Conservation (phyloP, 441 rosid genomes). For the Populus hybrid region DNA sequence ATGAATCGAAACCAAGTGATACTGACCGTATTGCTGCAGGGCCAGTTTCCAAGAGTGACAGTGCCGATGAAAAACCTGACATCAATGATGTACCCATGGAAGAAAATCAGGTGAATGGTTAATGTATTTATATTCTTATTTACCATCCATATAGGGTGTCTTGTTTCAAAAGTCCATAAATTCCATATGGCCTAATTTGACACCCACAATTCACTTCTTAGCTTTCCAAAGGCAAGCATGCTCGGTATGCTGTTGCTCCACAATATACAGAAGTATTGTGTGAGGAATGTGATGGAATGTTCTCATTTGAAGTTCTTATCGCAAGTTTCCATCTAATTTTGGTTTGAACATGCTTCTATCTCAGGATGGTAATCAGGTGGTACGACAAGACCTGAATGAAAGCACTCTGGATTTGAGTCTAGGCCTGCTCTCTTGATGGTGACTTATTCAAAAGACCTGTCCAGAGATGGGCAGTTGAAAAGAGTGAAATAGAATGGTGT, state of each 20-base stretch:
- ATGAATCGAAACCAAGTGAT: conserved; percentile 50
- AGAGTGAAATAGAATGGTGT: conserved; percentile 24
- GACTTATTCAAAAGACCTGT: conserved; percentile 32
- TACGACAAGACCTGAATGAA: conserved; percentile 86
- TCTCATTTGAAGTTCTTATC: no score
- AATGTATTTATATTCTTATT: background rate
- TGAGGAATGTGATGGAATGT: background rate
- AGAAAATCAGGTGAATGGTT: conserved; percentile 56
- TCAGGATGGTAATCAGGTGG: conserved; percentile 55
- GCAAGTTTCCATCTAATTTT: conserved; percentile 17
- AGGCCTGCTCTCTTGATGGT: conserved; percentile 47
- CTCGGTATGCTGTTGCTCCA: no score
- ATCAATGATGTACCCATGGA: conserved; percentile 75
- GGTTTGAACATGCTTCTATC: conserved; percentile 16
- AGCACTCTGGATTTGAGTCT: conserved; percentile 76
- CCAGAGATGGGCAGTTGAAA: conserved; percentile 30
- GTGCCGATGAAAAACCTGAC: conserved; percentile 68
- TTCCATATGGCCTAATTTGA: background rate
- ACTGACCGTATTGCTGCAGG: conserved; percentile 32
- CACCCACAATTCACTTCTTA: background rate
- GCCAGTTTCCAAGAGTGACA: conserved; percentile 34
- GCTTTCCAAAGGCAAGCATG: background rate
- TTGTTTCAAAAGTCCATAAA: background rate
- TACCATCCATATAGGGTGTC: background rate
- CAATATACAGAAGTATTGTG: background rate